Evolutionary conservation across 139 green algal species (phyloP), one percentile per base, ranked within the genome.

Genomic region (Volvox reticuliferus): DNA sequence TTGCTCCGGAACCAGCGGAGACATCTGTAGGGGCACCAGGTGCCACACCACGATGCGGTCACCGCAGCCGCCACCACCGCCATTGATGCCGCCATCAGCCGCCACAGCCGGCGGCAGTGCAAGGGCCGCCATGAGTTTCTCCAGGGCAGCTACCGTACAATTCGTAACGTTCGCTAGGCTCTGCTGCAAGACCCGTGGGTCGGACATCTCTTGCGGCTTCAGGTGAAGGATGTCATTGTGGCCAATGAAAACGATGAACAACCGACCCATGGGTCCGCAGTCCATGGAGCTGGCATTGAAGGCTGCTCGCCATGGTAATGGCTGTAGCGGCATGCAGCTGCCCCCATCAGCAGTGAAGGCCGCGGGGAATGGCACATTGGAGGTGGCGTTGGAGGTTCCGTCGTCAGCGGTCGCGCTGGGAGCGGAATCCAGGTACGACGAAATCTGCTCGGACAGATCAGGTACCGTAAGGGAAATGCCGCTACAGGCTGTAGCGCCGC

Each of bases 211-310:
- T 20, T 30, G 9, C 3, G 12, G n/a, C 3, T 22, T 30, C 61
- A 88, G 33, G 1, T 17, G 14, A 35, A 79, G 21, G 22, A 88
- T 35, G 82, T 88, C 82, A 62, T 88, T 88, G 63, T 79, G 65
- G 0, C 82, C 82, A 16, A 75, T 79, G 20, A 61, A 87, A 30
- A 87, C 81, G 6, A 87, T n/a, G 61, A 87, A 87, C 61, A 87
- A n/a, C 55, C 81, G 81, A 18, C 61, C 81, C 21, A 32, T 17
- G 18, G 50, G 44, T 30, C 32, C 21, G 32, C 30, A 61, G 1
- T 82, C 20, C 37, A 3, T 20, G 61, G 5, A 44, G 61, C 13
- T 87, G n/a, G 61, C 61, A 32, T 36, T 81, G 75, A 81, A 6
- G 32, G 75, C 75, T 1, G 30, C 75, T 12, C 30, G 17, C 17